Evolutionary conservation across 2,329 filamentous ascomycete species (phyloP).

Genomic region (Cytospora leucostoma): DNA sequence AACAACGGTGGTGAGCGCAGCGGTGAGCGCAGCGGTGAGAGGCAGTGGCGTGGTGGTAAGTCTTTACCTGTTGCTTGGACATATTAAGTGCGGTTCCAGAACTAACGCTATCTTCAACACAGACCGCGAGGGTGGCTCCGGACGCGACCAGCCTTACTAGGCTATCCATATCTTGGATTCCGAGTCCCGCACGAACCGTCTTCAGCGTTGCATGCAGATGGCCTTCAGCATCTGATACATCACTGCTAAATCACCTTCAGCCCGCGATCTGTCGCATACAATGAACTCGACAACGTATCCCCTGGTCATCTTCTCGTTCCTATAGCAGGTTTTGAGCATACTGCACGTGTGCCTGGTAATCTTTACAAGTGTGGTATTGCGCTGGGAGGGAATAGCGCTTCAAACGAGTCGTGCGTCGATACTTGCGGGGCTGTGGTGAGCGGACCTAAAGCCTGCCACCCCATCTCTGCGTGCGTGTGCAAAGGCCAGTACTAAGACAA

Average conservation of each 20-base stretch:
- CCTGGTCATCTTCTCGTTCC: constrained; percentile 2
- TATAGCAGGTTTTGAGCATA: not conserved
- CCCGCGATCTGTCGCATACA: not conserved
- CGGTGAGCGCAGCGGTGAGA: constrained; percentile 4
- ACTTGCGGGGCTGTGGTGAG: not conserved
- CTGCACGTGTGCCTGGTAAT: not conserved
- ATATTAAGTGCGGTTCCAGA: not conserved
- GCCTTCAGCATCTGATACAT: constrained; percentile 1
- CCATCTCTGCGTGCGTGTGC: constrained; percentile 2
- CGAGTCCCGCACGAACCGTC: constrained; percentile 1
- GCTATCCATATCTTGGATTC: not conserved
- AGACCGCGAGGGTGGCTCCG: not conserved
- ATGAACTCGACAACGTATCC: not conserved
- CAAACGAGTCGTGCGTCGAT: not conserved
- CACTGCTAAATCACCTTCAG: not conserved
- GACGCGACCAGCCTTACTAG: not conserved
- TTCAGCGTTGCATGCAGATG: constrained; percentile 1
- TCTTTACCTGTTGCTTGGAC: not conserved
- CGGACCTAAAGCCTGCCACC: not conserved
- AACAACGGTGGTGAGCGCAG: constrained; percentile 16
- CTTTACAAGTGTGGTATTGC: constrained; percentile 1
- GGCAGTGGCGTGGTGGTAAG: constrained; percentile 1
- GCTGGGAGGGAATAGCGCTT: constrained; percentile 1
- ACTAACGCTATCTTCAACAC: not conserved
- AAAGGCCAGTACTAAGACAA: not conserved